Conservation (phyloP, 1,284 basidiomycete species). For the Pseudozyma sp. region DNA sequence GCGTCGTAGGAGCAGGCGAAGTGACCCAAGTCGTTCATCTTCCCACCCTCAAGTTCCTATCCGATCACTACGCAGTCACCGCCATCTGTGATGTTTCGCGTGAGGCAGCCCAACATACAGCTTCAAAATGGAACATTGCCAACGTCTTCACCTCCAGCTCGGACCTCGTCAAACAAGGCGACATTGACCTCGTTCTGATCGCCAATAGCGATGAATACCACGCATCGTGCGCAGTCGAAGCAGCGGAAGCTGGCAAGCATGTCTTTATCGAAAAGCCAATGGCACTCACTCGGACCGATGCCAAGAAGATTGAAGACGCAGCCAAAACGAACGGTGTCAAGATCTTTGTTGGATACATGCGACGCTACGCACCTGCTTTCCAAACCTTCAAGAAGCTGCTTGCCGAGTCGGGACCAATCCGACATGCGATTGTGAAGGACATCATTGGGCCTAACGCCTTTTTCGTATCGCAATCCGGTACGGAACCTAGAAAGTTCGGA, state of each 20-base stretch:
- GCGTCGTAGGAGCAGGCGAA: constrained; percentile 62
- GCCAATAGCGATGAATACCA: constrained; percentile 58
- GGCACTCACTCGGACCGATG: constrained; percentile 50
- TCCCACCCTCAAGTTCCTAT: constrained; percentile 60
- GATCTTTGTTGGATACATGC: constrained; percentile 70
- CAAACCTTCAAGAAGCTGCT: constrained; percentile 68
- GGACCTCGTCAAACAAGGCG: constrained; percentile 54
- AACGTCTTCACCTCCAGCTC: constrained; percentile 36
- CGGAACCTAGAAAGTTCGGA: constrained; percentile 62
- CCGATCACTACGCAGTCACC: constrained; percentile 55
- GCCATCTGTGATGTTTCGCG: constrained; percentile 69
- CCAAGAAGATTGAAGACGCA: constrained; percentile 32
- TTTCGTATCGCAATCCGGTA: constrained; percentile 69
- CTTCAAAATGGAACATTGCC: constrained; percentile 64
- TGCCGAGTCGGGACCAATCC: constrained; percentile 62
- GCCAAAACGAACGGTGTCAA: constrained; percentile 40
- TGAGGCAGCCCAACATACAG: constrained; percentile 59
- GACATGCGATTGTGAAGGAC: constrained; percentile 70
- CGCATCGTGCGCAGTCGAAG: constrained; percentile 43
- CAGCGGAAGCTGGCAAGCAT: constrained; percentile 46
- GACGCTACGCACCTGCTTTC: constrained; percentile 70
- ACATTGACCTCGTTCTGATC: constrained; percentile 64
- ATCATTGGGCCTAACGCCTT: constrained; percentile 70
- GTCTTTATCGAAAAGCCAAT: constrained; percentile 62
- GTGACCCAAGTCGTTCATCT: constrained; percentile 65